Conservation (phyloP, 805 yeast genomes). For the Wickerhamiella siamensis region DNA sequence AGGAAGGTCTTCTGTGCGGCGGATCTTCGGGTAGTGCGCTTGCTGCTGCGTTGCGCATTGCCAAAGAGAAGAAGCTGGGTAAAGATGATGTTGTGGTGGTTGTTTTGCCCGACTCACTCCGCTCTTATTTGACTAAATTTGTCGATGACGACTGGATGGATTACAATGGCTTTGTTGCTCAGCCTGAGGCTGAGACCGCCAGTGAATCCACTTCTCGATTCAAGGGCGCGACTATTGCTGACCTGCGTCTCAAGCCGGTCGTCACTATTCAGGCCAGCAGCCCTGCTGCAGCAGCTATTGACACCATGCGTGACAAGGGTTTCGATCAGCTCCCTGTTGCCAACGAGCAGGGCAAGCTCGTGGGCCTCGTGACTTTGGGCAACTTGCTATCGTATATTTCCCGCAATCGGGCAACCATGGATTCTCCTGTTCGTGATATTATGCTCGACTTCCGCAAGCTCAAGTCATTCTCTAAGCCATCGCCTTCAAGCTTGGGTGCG, state of each 20-base stretch:
- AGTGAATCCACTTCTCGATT: constrained; percentile 28
- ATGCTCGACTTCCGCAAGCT: constrained; percentile 65
- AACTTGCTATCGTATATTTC: constrained; percentile 55
- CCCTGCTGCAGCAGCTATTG: constrained; percentile 48
- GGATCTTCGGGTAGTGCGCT: constrained; percentile 83
- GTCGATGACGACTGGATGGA: constrained; percentile 88
- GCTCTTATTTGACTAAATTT: constrained; percentile 76
- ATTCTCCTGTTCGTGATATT: constrained; percentile 41
- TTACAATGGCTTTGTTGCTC: constrained; percentile 55
- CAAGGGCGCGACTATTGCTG: constrained; percentile 46
- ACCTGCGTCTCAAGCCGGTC: constrained; percentile 64
- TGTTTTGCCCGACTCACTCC: constrained; percentile 72
- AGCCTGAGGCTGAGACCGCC: constrained; percentile 28
- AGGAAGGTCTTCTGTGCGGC: constrained; percentile 78
- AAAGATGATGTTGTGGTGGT: constrained; percentile 67
- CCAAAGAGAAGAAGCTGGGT: constrained; percentile 48
- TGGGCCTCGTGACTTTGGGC: constrained; percentile 67
- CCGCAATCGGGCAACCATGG: constrained; percentile 40
- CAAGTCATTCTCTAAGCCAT: constrained; percentile 36
- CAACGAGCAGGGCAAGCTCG: constrained; percentile 40
- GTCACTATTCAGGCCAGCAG: constrained; percentile 53
- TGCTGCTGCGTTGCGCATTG: constrained; percentile 60
- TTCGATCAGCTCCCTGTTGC: constrained; percentile 80
- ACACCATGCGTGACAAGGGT: constrained; percentile 56
- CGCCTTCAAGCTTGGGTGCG: constrained; percentile 27